Conservation (phyloP, 2,329 filamentous ascomycete genomes). For the Anthostomella pinea region DNA sequence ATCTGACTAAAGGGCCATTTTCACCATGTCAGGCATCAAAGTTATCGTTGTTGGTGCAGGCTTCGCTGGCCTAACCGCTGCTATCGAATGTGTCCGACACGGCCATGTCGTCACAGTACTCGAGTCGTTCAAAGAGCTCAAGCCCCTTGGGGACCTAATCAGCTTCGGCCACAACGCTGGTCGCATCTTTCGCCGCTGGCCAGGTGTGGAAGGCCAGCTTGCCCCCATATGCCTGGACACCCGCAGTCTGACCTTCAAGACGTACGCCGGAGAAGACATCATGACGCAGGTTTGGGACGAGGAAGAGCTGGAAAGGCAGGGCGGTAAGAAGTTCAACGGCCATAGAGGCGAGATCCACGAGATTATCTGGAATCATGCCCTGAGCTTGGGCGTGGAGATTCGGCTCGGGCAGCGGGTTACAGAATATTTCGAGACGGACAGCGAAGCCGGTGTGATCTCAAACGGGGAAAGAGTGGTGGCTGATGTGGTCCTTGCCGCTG, state of each 20-base stretch:
- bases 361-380: too few relatives aligned
- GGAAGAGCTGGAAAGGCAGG: too few relatives aligned
- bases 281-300: too few relatives aligned
- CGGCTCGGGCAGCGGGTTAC: too few relatives aligned
- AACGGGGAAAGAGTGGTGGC: conserved; percentile 37
- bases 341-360: too few relatives aligned
- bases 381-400: too few relatives aligned
- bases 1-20: too few relatives aligned
- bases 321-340: too few relatives aligned
- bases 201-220: conserved; percentile 46
- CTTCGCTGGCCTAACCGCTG: conserved; percentile 58
- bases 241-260: conserved; percentile 47
- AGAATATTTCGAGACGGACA: too few relatives aligned
- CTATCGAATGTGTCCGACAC: conserved; percentile 57
- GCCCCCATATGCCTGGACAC: conserved; percentile 44
- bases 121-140: conserved; percentile 44
- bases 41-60: conserved; percentile 50
- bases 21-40: too few relatives aligned
- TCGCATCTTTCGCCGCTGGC: conserved; percentile 56
- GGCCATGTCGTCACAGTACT: conserved; percentile 47
- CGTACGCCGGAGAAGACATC: too few relatives aligned
- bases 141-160: conserved; percentile 47
- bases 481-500: conserved; percentile 52
- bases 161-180: conserved; percentile 56
- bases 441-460: too few relatives aligned